A percentile compares a stretch with the other conserved stretches of the same genome.
Evolutionary conservation across 2,329 filamentous ascomycete genomes (phyloP).

Genomic region (Phaeomoniella chlamydospora): DNA sequence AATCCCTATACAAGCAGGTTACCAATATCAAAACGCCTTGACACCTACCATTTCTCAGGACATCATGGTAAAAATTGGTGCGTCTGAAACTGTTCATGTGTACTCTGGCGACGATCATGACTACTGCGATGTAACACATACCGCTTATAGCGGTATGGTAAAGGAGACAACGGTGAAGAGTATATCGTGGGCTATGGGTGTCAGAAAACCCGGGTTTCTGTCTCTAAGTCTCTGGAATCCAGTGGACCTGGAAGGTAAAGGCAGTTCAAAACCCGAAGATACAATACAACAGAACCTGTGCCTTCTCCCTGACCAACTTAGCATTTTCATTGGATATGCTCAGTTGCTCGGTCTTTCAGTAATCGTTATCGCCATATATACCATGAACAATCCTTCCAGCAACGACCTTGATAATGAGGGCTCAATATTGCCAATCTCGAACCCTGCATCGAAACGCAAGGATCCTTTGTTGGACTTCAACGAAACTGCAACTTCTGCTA

Average conservation of each 20-base stretch:
- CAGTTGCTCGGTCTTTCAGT: constrained; percentile 43
- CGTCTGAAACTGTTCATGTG: constrained; percentile 54
- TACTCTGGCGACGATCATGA: constrained; percentile 98
- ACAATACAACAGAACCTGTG: constrained; percentile 86
- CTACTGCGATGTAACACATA: constrained; percentile 83
- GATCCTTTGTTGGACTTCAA: constrained; percentile 16
- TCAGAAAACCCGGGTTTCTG: constrained; percentile 72
- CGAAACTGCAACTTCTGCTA: constrained; percentile 13
- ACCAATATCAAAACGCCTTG: constrained; percentile 95
- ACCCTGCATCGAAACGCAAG: constrained; percentile 4
- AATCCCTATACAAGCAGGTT: constrained; percentile 62
- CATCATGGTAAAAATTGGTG: constrained; percentile 60
- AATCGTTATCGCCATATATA: constrained; percentile 17
- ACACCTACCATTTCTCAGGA: constrained; percentile 60
- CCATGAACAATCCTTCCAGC: constrained; percentile 10
- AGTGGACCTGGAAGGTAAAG: constrained; percentile 26
- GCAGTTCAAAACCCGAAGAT: constrained; percentile 10
- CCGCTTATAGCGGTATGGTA: constrained; percentile 45
- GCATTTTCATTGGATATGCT: constrained; percentile 68
- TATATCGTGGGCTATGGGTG: constrained; percentile 91
- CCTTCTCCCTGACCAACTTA: constrained; percentile 74
- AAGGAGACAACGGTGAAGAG: constrained; percentile 91
- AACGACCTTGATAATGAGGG: neutral
- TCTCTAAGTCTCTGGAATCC: constrained; percentile 90
- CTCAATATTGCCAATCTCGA: constrained; percentile 1